phyloP scores from a whole-genome alignment of 768 basidiomycete genomes.

The Hericium erinaceus region DNA sequence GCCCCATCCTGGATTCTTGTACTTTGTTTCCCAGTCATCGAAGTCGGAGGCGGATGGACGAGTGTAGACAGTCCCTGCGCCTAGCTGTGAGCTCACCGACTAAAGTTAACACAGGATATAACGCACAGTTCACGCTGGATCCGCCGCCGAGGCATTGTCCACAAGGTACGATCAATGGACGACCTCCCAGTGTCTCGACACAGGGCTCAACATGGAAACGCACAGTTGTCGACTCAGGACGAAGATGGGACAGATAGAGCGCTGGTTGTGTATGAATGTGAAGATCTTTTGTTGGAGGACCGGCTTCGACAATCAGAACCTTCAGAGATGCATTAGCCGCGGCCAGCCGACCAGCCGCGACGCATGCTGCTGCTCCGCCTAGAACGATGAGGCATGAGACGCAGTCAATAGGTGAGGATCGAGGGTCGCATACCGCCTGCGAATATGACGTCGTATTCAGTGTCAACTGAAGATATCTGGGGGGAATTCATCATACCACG shows the following conservation, averaged over 20 bases:
- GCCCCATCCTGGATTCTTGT: conserved; percentile 54
- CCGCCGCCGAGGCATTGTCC: conserved; percentile 55
- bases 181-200: conserved; percentile 35
- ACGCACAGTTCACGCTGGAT: conserved; percentile 44
- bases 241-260: conserved; percentile 35
- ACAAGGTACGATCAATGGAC: conserved; percentile 31
- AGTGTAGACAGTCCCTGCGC: conserved; percentile 33
- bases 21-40: conserved; percentile 46
- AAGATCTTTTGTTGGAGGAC: conserved; percentile 38
- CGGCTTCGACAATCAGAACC: conserved; percentile 55
- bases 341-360: conserved; percentile 46
- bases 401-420: background rate
- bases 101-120: background rate
- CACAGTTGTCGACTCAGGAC: conserved; percentile 31
- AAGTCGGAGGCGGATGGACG: conserved; percentile 56
- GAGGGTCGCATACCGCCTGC: conserved; percentile 13
- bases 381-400: no score
- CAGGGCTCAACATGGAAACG: conserved; percentile 30
- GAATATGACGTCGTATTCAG: conserved; percentile 8
- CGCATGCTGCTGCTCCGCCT: conserved; percentile 44
- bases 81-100: background rate
- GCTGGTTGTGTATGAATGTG: conserved; percentile 45
- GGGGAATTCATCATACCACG: background rate
- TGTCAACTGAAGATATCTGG: background rate
- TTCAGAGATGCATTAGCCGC: conserved; percentile 43